These are phyloP conservation scores for Cercospora sp. DNA, from an alignment of 2,329 filamentous ascomycete genomes.

Conservation along the genomic window DNA sequence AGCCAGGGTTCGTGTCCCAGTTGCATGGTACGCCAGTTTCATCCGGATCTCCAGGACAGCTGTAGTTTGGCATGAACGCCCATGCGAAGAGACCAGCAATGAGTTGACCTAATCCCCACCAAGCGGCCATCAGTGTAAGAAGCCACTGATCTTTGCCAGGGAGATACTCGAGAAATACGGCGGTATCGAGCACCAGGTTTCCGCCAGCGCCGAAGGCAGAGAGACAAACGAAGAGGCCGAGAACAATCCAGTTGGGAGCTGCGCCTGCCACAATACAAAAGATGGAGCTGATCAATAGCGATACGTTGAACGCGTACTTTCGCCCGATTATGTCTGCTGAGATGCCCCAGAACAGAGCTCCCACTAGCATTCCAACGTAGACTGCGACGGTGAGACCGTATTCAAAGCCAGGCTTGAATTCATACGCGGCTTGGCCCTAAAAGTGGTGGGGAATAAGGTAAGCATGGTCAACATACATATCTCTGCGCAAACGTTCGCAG, in stretches of 20 bases:
- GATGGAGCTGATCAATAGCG: slow-evolving; percentile 62
- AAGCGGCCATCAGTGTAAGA: slow-evolving; percentile 61
- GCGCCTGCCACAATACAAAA: slow-evolving; percentile 67
- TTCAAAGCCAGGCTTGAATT: slow-evolving; percentile 59
- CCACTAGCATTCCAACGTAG: slow-evolving; percentile 57
- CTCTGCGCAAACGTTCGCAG: slow-evolving; percentile 13
- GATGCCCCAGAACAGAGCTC: slow-evolving; percentile 69
- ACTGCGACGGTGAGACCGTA: slow-evolving; percentile 61
- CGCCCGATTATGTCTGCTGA: slow-evolving; percentile 68
- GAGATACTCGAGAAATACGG: slow-evolving; percentile 60
- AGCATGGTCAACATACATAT: not conserved
- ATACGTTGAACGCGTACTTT: slow-evolving; percentile 67
- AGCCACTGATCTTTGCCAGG: slow-evolving; percentile 64
- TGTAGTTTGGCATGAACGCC: slow-evolving; percentile 55
- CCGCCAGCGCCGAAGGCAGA: slow-evolving; percentile 65
- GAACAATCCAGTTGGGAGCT: slow-evolving; percentile 64
- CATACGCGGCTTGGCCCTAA: slow-evolving; percentile 53
- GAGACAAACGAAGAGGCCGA: slow-evolving; percentile 65
- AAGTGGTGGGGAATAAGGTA: not conserved
- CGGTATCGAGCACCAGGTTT: slow-evolving; percentile 64
- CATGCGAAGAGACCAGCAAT: slow-evolving; percentile 57
- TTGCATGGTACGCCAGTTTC: slow-evolving; percentile 49
- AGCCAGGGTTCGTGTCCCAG: slow-evolving; percentile 56
- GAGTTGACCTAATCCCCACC: slow-evolving; percentile 57
- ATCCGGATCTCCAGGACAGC: slow-evolving; percentile 45